A percentile compares a stretch with the other conserved stretches of the same genome.
Conservation (phyloP, 139 green algal genomes). For the Tetradesmus obliquus region DNA sequence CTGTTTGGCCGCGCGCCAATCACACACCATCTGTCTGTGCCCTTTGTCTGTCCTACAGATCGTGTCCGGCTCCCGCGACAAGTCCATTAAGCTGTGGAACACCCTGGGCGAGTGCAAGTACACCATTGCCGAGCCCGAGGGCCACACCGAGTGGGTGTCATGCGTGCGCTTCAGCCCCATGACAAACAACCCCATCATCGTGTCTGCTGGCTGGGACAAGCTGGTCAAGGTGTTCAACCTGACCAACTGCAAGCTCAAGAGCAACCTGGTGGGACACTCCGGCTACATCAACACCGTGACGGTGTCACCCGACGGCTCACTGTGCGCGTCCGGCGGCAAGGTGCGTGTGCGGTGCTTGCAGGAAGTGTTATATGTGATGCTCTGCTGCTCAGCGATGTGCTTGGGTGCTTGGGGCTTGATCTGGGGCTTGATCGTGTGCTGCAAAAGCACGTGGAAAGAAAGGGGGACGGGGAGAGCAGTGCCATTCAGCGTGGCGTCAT, state of each 20-base stretch:
- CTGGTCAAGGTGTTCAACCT: constrained; percentile 98
- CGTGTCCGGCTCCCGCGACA: constrained; percentile 96
- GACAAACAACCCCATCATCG: constrained; percentile 96
- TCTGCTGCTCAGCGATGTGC: background rate
- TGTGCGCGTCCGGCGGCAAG: constrained; percentile 98
- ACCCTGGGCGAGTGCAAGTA: constrained; percentile 99
- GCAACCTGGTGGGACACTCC: constrained; percentile 96
- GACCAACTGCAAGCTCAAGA: constrained; percentile 99
- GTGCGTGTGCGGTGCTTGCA: constrained; percentile 39
- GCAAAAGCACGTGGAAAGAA: background rate
- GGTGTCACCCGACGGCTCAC: constrained; percentile 98
- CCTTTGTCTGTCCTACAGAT: constrained; percentile 81
- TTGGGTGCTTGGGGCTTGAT: background rate
- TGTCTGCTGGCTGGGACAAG: constrained; percentile 99
- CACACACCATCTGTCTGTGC: background rate
- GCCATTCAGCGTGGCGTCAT: constrained; percentile 12
- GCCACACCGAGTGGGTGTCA: constrained; percentile 96
- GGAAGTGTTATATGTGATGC: background rate
- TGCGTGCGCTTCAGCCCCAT: constrained; percentile 99
- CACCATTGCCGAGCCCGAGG: constrained; percentile 95
- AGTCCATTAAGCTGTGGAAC: constrained; percentile 99
- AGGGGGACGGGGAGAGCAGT: no score
- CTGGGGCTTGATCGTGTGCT: background rate
- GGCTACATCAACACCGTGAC: constrained; percentile 98
- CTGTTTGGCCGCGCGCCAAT: no score